Evolutionary conservation across 805 yeast species (phyloP), one percentile per base, ranked within the genome.

Genomic region (Ogataea naganishii): DNA sequence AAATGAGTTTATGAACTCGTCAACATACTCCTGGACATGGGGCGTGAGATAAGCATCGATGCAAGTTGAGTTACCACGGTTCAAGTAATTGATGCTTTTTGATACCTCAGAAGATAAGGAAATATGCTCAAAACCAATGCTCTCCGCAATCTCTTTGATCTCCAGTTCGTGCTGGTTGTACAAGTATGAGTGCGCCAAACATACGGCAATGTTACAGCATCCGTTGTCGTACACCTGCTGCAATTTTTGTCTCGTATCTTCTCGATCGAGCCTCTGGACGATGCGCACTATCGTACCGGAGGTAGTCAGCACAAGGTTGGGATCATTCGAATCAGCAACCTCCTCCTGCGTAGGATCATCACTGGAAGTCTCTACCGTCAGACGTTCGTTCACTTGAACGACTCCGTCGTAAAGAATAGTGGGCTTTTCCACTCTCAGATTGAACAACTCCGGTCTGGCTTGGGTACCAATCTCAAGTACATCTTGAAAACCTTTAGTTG

Each of bases 31-130:
- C 32, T 56, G 51, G 21, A 62, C 56, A 24, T 56, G 53, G 7
- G 69, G 69, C 4, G 65, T 60, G 15, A 62, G 35, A 32, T 62
- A 62, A 4, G 69, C 66, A 41, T 62, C 69, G 15, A 53, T 56
- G 26, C 53, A 52, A 3, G 67, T 51, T 3, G 67, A 61, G 34
- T 58, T 59, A 23, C 62, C 63, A 31, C 69, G 46, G 21, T 54
- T 50, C 8, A 62, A 50, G 30, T 49, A 49, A 27, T 54, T 58
- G 31, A 62, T 46, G 19, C 56, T 57, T 10, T 61, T 60, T 3
- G 58, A 40, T 8, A 60, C 44, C 32, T 56, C 53, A 29, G 53
- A 55, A 6, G 62, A 56, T 18, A 56, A 23, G 5, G 62, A 47
- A 17, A 59, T 44, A 16, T 45, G 22, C 44, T 37, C 34, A 25